Evolutionary conservation across 768 basidiomycete species (phyloP).

Genomic region (Leccinellum albellum): DNA sequence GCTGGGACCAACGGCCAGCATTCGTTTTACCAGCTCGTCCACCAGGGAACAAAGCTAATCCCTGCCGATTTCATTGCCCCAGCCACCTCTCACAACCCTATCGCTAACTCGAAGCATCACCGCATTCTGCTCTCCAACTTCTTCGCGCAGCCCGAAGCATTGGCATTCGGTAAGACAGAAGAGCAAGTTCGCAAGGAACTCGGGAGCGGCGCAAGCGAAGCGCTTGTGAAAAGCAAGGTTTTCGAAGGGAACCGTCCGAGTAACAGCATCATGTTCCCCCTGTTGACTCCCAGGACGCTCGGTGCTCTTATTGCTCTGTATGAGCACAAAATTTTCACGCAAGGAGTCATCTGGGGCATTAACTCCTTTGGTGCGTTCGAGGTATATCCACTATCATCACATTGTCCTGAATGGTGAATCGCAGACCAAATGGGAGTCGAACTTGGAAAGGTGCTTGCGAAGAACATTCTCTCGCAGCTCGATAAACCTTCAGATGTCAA

Average conservation of each 20-base stretch:
- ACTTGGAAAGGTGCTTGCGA: constrained; percentile 95
- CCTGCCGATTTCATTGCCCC: constrained; percentile 93
- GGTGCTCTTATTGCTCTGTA: constrained; percentile 88
- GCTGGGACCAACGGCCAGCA: constrained; percentile 98
- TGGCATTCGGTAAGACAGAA: constrained; percentile 97
- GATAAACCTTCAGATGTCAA: constrained; percentile 71
- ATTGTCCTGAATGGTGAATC: not conserved
- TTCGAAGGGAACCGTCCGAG: constrained; percentile 97
- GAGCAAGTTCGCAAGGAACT: constrained; percentile 73
- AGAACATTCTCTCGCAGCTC: constrained; percentile 90
- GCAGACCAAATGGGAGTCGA: constrained; percentile 99
- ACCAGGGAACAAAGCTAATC: constrained; percentile 90
- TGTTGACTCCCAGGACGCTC: constrained; percentile 84
- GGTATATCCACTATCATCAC: not conserved
- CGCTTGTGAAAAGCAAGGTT: constrained; percentile 93
- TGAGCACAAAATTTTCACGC: constrained; percentile 99
- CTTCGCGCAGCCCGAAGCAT: constrained; percentile 96
- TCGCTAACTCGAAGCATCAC: constrained; percentile 85
- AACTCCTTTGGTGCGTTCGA: constrained; percentile 84
- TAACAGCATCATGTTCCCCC: constrained; percentile 93
- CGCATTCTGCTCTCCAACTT: constrained; percentile 96
- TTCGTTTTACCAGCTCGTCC: constrained; percentile 97
- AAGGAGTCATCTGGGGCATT: constrained; percentile 97
- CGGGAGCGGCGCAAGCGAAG: constrained; percentile 68
- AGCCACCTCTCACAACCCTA: constrained; percentile 85